Base-by-base conservation (phyloP, 306 rosid species). In the Vicia faba region DNA sequence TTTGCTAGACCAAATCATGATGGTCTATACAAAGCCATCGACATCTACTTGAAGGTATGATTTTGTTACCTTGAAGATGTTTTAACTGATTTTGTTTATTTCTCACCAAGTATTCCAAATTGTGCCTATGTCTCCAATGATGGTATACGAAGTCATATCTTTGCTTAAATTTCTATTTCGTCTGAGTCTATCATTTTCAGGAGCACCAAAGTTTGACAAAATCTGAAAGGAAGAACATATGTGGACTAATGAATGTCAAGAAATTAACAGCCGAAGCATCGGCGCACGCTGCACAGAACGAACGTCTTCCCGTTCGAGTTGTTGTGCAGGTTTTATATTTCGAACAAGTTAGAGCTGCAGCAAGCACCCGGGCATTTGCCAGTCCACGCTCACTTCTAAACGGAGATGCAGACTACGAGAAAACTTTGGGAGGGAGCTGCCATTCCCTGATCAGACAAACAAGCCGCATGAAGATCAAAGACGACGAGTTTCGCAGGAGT, bases 291-390 rank as follows among this genome's bases (percentile, higher is more conserved):
- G 99, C 96, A 1, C 96, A 95, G 71, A 95, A 91, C 3, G 97
- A 95, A 50, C 87, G 84, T 4, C 99, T 95, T 45, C 99, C 99
- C 4, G 92, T 95, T 55, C 84, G 99, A 58, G 89, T 91, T 1
- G 85, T 90, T 13, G 97, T 95, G 66, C 99, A 90, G 78, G 92
- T 88, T 73, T 95, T 95, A 41, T 95, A 77, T 77, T 86, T 90
- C 31, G 97, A 95, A 85, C 99, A 86, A 84, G 70, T 95, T 4
- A 84, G 95, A 73, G 86, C 89, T 3, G 71, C 96, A 4, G 69
- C 84, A 20, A 69, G 58, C 1, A 49, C 28, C 4, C 80, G 33
- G 12, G 43, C 88, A 26, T 63, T 38, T 28, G 39, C 49, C 64
- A 69, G 67, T n/a, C 79, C 85, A 2, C 41, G 31, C 33, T 44